These are phyloP conservation scores for Chlamydomonas asymmetrica DNA, from an alignment of 139 green algal species.

Conservation along the genomic window DNA sequence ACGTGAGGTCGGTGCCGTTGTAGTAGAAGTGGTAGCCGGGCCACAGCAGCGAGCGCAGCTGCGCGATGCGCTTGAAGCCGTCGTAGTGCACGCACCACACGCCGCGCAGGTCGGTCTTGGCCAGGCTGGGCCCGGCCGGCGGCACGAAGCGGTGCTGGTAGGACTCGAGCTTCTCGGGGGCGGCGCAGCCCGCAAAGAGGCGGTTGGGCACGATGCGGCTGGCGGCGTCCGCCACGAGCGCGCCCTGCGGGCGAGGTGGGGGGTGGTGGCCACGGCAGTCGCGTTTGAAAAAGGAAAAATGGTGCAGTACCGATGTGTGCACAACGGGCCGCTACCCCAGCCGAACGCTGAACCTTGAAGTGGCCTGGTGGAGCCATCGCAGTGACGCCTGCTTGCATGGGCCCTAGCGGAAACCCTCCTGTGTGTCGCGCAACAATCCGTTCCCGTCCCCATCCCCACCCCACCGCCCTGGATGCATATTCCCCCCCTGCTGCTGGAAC, in stretches of 20 bases:
- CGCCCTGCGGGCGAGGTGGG: constrained; percentile 35
- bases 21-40: constrained; percentile 81
- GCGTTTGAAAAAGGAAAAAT: too few relatives aligned
- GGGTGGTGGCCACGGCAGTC: too few relatives aligned
- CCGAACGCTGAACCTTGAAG: too few relatives aligned
- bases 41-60: constrained; percentile 59
- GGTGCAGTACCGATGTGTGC: too few relatives aligned
- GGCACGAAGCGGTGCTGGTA: constrained; percentile 54
- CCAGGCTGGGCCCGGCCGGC: constrained; percentile 38
- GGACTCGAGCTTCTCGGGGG: constrained; percentile 77
- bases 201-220: constrained; percentile 62
- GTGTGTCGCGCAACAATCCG: too few relatives aligned
- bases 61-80: constrained; percentile 56
- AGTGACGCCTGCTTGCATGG: too few relatives aligned
- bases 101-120: constrained; percentile 58
- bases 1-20: constrained; percentile 52
- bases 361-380: too few relatives aligned
- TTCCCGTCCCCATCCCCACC: too few relatives aligned
- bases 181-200: constrained; percentile 57
- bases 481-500: too few relatives aligned
- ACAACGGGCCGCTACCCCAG: too few relatives aligned
- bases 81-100: constrained; percentile 70
- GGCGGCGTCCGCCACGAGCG: constrained; percentile 48
- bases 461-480: too few relatives aligned
- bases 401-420: too few relatives aligned